phyloP scores from a whole-genome alignment of 768 basidiomycete species.

The Russula griseocarnosa region DNA sequence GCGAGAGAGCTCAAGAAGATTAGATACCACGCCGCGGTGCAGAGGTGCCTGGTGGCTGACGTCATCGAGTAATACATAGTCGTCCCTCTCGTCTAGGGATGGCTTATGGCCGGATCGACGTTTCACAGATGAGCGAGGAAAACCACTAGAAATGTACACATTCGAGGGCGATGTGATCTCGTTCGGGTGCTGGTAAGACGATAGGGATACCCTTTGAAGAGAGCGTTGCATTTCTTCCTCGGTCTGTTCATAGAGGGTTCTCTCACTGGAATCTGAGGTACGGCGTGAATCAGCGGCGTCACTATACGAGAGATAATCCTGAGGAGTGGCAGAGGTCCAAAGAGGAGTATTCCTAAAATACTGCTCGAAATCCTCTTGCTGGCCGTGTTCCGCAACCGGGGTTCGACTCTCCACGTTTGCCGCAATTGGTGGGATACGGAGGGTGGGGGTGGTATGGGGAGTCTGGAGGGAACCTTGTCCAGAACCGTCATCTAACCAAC shows the following conservation, averaged over 20 bases:
- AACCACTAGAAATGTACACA: not conserved
- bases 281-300: slow-evolving; percentile 11
- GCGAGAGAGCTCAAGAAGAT: slow-evolving; percentile 21
- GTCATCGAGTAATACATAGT: not conserved
- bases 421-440: not conserved
- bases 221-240: slow-evolving; percentile 18
- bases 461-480: not conserved
- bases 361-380: not conserved
- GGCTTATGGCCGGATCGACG: not conserved
- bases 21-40: slow-evolving; percentile 18
- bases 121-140: not conserved
- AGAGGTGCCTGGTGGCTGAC: not conserved
- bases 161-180: slow-evolving; percentile 8
- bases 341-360: not conserved
- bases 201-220: slow-evolving; percentile 18
- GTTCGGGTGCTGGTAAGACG: slow-evolving; percentile 22
- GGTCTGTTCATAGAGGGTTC: slow-evolving; percentile 13
- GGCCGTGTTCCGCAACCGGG: not conserved
- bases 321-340: not conserved
- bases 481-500: not conserved
- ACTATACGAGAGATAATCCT: not conserved
- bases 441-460: not conserved
- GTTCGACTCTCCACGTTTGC: not conserved
- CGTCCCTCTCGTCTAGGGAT: not conserved
- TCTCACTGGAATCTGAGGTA: slow-evolving; percentile 19